Percentiles rank a stretch among this genome's conserved stretches.
Evolutionary conservation across 805 yeast genomes (phyloP).

Genomic region (Brettanomyces nanus): DNA sequence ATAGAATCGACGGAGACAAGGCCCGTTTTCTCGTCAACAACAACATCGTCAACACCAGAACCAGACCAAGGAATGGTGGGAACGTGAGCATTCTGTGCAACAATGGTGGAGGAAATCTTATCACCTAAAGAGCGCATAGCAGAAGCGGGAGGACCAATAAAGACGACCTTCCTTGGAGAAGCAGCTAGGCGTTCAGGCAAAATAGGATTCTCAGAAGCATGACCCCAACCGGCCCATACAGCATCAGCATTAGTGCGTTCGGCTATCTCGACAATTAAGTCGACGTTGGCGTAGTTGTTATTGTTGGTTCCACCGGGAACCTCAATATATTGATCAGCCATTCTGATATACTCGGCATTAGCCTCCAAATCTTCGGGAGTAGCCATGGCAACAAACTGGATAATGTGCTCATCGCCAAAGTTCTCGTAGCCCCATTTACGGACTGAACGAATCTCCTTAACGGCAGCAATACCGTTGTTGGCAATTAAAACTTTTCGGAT

Average conservation of each 20-base stretch:
- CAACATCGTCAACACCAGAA: slow-evolving; percentile 85
- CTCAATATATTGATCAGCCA: slow-evolving; percentile 98
- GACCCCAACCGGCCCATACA: slow-evolving; percentile 99
- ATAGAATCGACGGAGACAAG: slow-evolving; percentile 85
- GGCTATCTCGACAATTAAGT: slow-evolving; percentile 91
- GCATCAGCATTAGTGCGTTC: slow-evolving; percentile 96
- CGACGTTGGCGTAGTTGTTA: slow-evolving; percentile 97
- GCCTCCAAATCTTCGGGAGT: slow-evolving; percentile 98
- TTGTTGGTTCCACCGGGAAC: slow-evolving; percentile 99
- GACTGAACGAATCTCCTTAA: slow-evolving; percentile 92
- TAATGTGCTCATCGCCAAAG: slow-evolving; percentile 91
- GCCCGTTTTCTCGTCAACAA: slow-evolving; percentile 56
- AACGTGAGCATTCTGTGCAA: slow-evolving; percentile 96
- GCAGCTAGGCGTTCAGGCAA: slow-evolving; percentile 91
- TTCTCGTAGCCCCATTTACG: slow-evolving; percentile 99
- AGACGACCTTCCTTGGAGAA: slow-evolving; percentile 83
- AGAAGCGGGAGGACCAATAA: slow-evolving; percentile 98
- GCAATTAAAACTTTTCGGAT: slow-evolving; percentile 86
- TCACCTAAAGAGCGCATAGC: slow-evolving; percentile 99
- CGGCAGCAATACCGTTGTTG: slow-evolving; percentile 99
- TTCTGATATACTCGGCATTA: slow-evolving; percentile 94
- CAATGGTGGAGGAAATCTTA: slow-evolving; percentile 94
- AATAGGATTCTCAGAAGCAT: slow-evolving; percentile 96
- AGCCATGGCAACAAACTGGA: slow-evolving; percentile 96
- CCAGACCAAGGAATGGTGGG: slow-evolving; percentile 99